Base-by-base conservation (phyloP, 495 filamentous ascomycete genomes). In the Usnea hakonensis region DNA sequence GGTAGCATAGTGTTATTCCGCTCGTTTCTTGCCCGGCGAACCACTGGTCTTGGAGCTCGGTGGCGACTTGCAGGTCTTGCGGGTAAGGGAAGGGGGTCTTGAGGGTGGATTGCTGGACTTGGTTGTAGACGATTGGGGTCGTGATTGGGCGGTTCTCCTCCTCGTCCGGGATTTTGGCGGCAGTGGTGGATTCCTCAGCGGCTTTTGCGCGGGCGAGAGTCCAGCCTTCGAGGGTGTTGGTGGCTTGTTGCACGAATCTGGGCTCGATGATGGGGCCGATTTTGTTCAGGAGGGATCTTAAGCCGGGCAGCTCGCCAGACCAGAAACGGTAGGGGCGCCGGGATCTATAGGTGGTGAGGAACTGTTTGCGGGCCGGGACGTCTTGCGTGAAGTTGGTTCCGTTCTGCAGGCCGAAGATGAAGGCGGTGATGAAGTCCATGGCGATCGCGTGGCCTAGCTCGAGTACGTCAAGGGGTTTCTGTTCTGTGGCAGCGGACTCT, bases 11-110 rank as follows among this genome's bases (percentile, higher is more conserved):
- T 0, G 83, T 81, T 14, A 92, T 83, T 30, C 85, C 87, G 19
- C 85, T 84, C 0, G 89, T 92, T 69, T 94, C 90, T 66, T 90
- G 88, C 19, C 89, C 90, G 0, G 89, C 90, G 2, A 85, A 81
- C 17, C 90, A 75, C 61, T 92, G 88, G 68, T 92, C 89, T 9
- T 55, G 43, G 23, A 63, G 38, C 62, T 66, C 64, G 36, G 57
- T 55, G 23, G 54, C 57, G 14, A 56, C 56, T 5, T 33, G 48
- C 5, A 56, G 38, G 8, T 33, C 36, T 11, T 40, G 26, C 36
- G 36, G 60, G 33, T 48, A 35, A 11, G 60, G 53, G 37, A 40
- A 44, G 10, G 38, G 37, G 10, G 13, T 21, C 13, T 28, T 26
- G n/a, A 33, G 54, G 30, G 28, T 41, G 46, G 55, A 52, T 21